These are phyloP conservation scores for Schizopora paradoxa DNA, from an alignment of 1,284 basidiomycete genomes.

Conservation along the genomic window DNA sequence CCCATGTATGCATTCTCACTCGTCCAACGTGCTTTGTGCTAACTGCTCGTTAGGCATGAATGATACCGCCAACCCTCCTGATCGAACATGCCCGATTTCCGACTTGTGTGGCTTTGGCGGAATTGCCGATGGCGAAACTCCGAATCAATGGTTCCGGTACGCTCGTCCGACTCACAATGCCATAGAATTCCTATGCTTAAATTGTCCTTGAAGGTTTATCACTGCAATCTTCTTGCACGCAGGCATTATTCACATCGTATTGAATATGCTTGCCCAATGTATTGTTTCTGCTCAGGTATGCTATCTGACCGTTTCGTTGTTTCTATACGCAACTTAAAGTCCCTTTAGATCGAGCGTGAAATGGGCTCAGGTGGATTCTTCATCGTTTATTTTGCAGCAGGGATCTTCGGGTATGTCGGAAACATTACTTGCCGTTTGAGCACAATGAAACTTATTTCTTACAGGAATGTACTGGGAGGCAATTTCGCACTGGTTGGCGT, in stretches of 20 bases:
- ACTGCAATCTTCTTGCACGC: slow-evolving; percentile 89
- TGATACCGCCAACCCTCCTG: slow-evolving; percentile 69
- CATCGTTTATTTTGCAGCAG: slow-evolving; percentile 82
- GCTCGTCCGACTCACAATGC: slow-evolving; percentile 21
- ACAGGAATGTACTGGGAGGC: slow-evolving; percentile 79
- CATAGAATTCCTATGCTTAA: background rate
- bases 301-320: slow-evolving; percentile 14
- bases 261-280: slow-evolving; percentile 89
- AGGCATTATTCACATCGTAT: slow-evolving; percentile 79
- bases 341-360: slow-evolving; percentile 71
- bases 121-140: slow-evolving; percentile 52
- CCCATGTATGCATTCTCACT: slow-evolving; percentile 47
- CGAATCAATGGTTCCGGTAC: slow-evolving; percentile 85
- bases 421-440: slow-evolving; percentile 6
- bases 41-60: slow-evolving; percentile 53
- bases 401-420: slow-evolving; percentile 73
- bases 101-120: slow-evolving; percentile 88
- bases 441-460: slow-evolving; percentile 10
- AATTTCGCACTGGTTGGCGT: slow-evolving; percentile 87
- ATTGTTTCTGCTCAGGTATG: slow-evolving; percentile 71
- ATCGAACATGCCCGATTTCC: slow-evolving; percentile 69
- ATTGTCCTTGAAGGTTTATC: slow-evolving; percentile 55
- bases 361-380: slow-evolving; percentile 83
- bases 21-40: background rate
- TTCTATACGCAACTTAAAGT: slow-evolving; percentile 6